phyloP scores from a whole-genome alignment of 495 filamentous ascomycete genomes.

The Hypomontagnella monticulosa region DNA sequence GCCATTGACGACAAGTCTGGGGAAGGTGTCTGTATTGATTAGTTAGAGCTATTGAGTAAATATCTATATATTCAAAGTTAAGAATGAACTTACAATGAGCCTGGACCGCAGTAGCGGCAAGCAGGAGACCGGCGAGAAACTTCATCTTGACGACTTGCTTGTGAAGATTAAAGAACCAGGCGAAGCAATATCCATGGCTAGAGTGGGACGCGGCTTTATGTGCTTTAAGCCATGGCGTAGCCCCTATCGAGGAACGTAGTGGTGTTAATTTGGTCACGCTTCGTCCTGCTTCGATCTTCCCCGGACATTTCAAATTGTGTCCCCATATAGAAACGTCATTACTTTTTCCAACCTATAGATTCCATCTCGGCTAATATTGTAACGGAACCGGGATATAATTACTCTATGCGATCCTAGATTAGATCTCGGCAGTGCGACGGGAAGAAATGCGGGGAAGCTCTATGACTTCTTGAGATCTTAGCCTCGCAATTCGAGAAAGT shows the following conservation, averaged over 20 bases:
- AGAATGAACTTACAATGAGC: conserved; percentile 47
- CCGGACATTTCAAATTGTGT: conserved; percentile 1
- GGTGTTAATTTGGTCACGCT: conserved; percentile 22
- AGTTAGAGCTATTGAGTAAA: neutral
- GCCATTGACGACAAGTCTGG: conserved; percentile 52
- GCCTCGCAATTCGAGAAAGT: neutral
- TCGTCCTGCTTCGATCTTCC: conserved; percentile 14
- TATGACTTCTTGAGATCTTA: neutral
- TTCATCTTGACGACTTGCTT: conserved; percentile 35
- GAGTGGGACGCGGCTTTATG: conserved; percentile 10
- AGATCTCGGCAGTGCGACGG: conserved; percentile 33
- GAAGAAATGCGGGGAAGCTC: conserved; percentile 29
- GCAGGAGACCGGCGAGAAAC: conserved; percentile 38
- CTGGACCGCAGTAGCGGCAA: conserved; percentile 44
- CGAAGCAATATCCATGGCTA: neutral
- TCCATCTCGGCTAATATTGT: conserved; percentile 33
- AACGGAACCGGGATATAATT: conserved; percentile 2
- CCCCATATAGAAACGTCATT: conserved; percentile 4
- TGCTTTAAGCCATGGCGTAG: neutral
- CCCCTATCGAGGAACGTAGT: conserved; percentile 9
- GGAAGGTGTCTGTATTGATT: conserved; percentile 49
- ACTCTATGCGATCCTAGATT: conserved; percentile 14
- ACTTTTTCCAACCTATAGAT: conserved; percentile 35
- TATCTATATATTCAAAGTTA: neutral
- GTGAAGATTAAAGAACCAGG: neutral